These are phyloP conservation scores for Diversispora eburnea DNA, from an alignment of 192 early-diverging fungal species.

Conservation along the genomic window DNA sequence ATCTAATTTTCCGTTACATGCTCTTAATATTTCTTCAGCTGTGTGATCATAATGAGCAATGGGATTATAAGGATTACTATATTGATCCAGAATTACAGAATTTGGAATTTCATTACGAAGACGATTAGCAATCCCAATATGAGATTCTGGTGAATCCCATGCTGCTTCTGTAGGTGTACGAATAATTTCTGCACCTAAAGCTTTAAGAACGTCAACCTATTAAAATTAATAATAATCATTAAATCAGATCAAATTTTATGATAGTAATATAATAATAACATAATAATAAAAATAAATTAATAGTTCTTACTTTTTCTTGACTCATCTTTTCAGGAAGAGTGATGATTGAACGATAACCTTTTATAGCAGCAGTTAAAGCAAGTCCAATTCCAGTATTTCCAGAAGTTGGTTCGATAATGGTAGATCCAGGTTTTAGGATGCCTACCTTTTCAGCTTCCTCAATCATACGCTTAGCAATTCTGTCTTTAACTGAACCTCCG, in stretches of 20 bases:
- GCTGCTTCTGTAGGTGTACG: conserved; percentile 99
- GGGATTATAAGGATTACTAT: conserved; percentile 95
- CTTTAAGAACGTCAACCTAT: conserved; percentile 91
- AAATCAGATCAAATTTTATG: neutral
- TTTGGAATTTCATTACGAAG: conserved; percentile 94
- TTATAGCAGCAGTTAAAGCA: conserved; percentile 95
- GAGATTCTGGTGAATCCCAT: conserved; percentile 97
- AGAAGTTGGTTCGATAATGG: conserved; percentile 98
- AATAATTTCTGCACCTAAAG: conserved; percentile 95
- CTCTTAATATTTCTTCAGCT: conserved; percentile 76
- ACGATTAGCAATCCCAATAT: conserved; percentile 94
- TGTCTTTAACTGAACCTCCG: conserved; percentile 98
- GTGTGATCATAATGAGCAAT: conserved; percentile 95
- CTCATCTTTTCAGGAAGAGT: conserved; percentile 99
- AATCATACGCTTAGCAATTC: conserved; percentile 96
- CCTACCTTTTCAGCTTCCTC: conserved; percentile 93
- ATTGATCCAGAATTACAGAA: conserved; percentile 97
- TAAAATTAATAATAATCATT: neutral
- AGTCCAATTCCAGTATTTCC: conserved; percentile 99
- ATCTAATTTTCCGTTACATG: conserved; percentile 87
- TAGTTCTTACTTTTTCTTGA: conserved; percentile 76
- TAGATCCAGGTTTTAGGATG: conserved; percentile 84
- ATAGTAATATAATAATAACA: neutral
- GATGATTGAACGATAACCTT: conserved; percentile 97
- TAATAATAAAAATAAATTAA: too few species aligned